Conservation (phyloP, 768 basidiomycete species). For the Phanerochaete carnosa region DNA sequence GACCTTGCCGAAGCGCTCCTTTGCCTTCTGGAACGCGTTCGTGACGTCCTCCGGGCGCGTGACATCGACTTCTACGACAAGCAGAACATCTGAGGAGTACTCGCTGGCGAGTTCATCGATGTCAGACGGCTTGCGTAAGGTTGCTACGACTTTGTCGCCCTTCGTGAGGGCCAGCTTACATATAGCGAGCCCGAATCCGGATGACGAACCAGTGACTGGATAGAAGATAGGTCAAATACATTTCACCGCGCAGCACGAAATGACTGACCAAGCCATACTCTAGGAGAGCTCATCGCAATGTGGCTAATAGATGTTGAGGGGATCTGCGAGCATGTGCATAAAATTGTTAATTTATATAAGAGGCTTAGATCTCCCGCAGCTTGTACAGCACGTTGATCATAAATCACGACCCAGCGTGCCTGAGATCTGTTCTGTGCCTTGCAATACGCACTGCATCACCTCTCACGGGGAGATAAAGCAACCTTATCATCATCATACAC, state of each 20-base stretch:
- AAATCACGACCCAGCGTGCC: too few species aligned
- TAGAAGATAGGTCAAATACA: constrained; percentile 31
- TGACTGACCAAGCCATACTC: constrained; percentile 16
- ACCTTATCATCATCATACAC: too few species aligned
- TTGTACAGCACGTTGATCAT: too few species aligned
- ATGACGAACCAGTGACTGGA: constrained; percentile 43
- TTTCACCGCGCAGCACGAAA: background rate
- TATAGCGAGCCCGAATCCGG: constrained; percentile 37
- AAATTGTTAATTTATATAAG: too few species aligned
- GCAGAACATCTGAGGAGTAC: constrained; percentile 29
- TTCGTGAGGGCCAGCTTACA: constrained; percentile 30
- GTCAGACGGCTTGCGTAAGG: constrained; percentile 29
- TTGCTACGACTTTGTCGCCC: constrained; percentile 41
- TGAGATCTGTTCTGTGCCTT: too few species aligned
- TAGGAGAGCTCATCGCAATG: background rate
- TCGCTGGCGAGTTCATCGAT: constrained; percentile 20
- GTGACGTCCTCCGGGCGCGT: constrained; percentile 28
- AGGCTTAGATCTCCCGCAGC: too few species aligned
- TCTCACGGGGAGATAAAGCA: too few species aligned
- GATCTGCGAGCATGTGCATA: too few species aligned
- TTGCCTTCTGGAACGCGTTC: constrained; percentile 31
- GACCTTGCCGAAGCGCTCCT: constrained; percentile 37
- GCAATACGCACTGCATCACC: too few species aligned
- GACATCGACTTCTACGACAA: constrained; percentile 39
- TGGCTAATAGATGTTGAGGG: background rate